Conservation (phyloP, 495 filamentous ascomycete genomes). For the Extremus antarcticus region DNA sequence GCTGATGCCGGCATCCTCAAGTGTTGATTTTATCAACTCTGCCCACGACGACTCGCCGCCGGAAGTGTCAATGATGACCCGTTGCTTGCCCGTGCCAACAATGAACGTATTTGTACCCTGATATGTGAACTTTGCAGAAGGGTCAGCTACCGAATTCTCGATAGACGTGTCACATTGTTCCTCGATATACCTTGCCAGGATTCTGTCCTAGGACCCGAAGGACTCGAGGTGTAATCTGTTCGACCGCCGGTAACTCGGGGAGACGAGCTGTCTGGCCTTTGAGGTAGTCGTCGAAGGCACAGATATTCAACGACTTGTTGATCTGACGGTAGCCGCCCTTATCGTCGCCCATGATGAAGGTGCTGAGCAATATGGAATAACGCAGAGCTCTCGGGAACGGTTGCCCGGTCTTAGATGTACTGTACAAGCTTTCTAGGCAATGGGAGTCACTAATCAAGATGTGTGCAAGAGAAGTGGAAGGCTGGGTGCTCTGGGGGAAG, state of each 20-base stretch:
- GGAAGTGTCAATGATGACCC: slow-evolving; percentile 73
- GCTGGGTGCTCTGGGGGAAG: too few species aligned
- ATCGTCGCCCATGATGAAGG: slow-evolving; percentile 15
- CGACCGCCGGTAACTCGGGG: slow-evolving; percentile 31
- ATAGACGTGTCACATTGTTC: too few species aligned
- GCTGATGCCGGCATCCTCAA: background rate
- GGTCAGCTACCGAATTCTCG: slow-evolving; percentile 3
- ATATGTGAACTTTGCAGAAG: slow-evolving; percentile 33
- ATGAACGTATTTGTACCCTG: slow-evolving; percentile 84
- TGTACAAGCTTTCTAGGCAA: too few species aligned
- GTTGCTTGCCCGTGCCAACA: slow-evolving; percentile 54
- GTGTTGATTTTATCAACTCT: slow-evolving; percentile 20
- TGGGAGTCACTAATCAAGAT: too few species aligned
- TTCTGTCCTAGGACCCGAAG: slow-evolving; percentile 61
- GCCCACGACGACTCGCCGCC: slow-evolving; percentile 45
- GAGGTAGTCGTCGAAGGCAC: slow-evolving; percentile 38
- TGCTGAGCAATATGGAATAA: too few species aligned
- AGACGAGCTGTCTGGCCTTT: slow-evolving; percentile 26
- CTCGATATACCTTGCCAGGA: slow-evolving; percentile 53
- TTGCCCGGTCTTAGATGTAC: too few species aligned
- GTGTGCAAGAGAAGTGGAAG: too few species aligned
- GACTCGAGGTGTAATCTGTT: slow-evolving; percentile 35
- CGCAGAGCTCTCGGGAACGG: too few species aligned
- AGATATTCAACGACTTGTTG: slow-evolving; percentile 37
- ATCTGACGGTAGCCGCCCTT: slow-evolving; percentile 38